Base-by-base conservation (phyloP, 2,329 filamentous ascomycete species). In the Nothophoma quercina region DNA sequence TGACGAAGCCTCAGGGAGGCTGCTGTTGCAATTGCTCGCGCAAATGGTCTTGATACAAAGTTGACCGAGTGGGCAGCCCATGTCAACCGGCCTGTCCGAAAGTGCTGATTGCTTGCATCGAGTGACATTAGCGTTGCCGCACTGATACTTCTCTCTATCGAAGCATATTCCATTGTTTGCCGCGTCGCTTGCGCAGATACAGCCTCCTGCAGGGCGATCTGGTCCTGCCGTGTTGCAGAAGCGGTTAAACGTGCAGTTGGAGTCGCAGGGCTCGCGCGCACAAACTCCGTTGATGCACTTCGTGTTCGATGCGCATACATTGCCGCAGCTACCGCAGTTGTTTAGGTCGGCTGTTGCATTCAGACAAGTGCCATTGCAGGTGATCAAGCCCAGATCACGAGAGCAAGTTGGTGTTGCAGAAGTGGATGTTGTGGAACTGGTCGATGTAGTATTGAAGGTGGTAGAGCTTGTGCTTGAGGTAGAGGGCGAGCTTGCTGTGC, bases 231-330 rank as follows among this genome's bases (percentile, higher is more conserved):
- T 18, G 16, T 63, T 60, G 59, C 71, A 75, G n/a, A 58, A 38
- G 7, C 59, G 56, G 19, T 62, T 54, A n/a, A 59, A 60, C 9
- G 48, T 44, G 57, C 70, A 74, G 23, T 48, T 49, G 2, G 66
- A 69, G 48, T 71, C 63, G 56, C 71, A 75, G 8, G 63, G 46
- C 8, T 48, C 51, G 2, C 60, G 63, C 7, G 61, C 62, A 52
- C 72, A 75, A 0, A 72, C 68, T 13, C 71, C 71, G 49, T 75
- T 74, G n/a, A 61, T 57, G 43, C 72, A 75, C 12, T 46, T 34
- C 16, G 52, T 59, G 5, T 60, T 64, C 2, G 35, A 16, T 2
- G 56, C 41, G 48, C 72, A 74, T 5, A 22, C 15, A 28, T 64
- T 70, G 41, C 54, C 57, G 47, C 68, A 72, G 9, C 53, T 45